phyloP scores from a whole-genome alignment of 1,284 basidiomycete genomes.

The Ganoderma sp. region DNA sequence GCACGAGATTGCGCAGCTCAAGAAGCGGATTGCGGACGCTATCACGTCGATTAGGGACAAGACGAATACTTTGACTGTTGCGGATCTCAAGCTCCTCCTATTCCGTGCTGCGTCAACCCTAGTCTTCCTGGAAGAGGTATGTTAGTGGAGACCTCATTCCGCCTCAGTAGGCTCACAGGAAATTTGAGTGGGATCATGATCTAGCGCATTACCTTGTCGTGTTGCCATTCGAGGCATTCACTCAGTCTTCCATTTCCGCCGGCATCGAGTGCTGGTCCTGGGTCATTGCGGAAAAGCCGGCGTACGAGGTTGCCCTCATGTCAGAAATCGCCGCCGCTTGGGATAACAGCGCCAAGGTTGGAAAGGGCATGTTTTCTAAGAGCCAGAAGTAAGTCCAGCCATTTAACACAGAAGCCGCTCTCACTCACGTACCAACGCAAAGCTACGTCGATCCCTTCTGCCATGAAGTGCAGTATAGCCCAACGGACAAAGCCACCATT shows the following conservation, averaged over 20 bases:
- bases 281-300: constrained; percentile 89
- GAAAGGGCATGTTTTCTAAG: constrained; percentile 84
- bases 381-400: constrained; percentile 70
- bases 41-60: constrained; percentile 74
- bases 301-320: constrained; percentile 79
- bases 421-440: neutral
- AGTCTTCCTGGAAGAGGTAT: constrained; percentile 72
- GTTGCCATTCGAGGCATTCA: constrained; percentile 90
- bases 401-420: neutral
- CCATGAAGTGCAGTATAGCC: constrained; percentile 87
- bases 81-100: constrained; percentile 84
- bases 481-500: constrained; percentile 87
- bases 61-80: constrained; percentile 71
- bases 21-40: constrained; percentile 71
- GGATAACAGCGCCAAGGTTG: constrained; percentile 79
- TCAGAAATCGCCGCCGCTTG: constrained; percentile 89
- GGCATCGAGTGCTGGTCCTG: constrained; percentile 97
- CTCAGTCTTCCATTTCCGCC: constrained; percentile 83
- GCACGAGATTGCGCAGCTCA: constrained; percentile 49
- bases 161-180: constrained; percentile 7
- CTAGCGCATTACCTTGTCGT: constrained; percentile 88
- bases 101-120: constrained; percentile 88
- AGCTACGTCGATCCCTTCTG: constrained; percentile 90
- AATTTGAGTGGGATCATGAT: constrained; percentile 77
- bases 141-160: constrained; percentile 4